A percentile compares a stretch with the other conserved stretches of the same genome.
Conservation (phyloP, 2,329 filamentous ascomycete genomes). For the Acrocalymma vagum region DNA sequence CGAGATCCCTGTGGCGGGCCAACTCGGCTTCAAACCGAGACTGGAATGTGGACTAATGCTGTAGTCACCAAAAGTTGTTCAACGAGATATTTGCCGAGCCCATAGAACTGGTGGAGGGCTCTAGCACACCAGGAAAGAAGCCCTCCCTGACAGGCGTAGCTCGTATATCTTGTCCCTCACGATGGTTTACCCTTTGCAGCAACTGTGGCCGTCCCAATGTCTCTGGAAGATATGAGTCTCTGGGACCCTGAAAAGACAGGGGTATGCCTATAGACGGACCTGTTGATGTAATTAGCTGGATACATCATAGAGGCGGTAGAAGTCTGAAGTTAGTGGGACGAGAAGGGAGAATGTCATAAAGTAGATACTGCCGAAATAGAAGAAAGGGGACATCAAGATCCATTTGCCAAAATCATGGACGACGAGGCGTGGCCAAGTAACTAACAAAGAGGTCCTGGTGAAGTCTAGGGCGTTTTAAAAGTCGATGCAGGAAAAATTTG, state of each 20-base stretch:
- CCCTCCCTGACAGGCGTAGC: no score
- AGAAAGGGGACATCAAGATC: slow-evolving; percentile 5
- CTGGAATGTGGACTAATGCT: slow-evolving; percentile 17
- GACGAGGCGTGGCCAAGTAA: slow-evolving; percentile 1
- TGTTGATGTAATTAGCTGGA: no score
- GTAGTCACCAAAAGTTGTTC: slow-evolving; percentile 2
- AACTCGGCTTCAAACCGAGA: slow-evolving; percentile 36
- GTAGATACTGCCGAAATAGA: neutral
- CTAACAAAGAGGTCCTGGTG: slow-evolving; percentile 2
- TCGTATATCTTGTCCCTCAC: no score
- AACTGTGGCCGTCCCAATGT: no score
- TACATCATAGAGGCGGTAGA: neutral
- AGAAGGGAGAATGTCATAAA: neutral
- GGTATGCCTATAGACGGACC: no score
- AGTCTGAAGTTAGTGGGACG: slow-evolving; percentile 4
- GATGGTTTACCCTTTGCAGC: no score
- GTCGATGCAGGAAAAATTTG: slow-evolving; percentile 31
- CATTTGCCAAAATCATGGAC: slow-evolving; percentile 8
- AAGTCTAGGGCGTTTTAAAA: no score
- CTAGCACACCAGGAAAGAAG: neutral
- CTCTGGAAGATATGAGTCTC: no score
- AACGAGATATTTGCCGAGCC: slow-evolving; percentile 1
- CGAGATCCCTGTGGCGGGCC: slow-evolving; percentile 22
- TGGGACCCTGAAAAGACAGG: no score
- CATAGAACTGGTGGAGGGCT: slow-evolving; percentile 5